Evolutionary conservation across 2,329 filamentous ascomycete genomes (phyloP).

Genomic region (Monilinia vaccinii-corymbosi): DNA sequence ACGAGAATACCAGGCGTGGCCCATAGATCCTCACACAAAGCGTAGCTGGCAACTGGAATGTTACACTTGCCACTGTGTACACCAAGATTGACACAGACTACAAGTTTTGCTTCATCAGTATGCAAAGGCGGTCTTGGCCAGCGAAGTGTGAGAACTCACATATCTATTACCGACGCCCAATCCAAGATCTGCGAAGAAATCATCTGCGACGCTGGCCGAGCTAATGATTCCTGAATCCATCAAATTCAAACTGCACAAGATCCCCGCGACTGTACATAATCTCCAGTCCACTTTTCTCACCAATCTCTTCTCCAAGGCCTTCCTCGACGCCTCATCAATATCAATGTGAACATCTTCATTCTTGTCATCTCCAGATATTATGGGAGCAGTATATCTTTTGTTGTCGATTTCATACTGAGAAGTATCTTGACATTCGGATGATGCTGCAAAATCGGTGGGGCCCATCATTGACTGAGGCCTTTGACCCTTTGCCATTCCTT

Average conservation of each 20-base stretch:
- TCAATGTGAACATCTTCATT: background rate
- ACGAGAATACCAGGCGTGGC: slow-evolving; percentile 52
- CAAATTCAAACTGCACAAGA: slow-evolving; percentile 61
- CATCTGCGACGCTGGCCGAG: slow-evolving; percentile 55
- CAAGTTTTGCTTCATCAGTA: background rate
- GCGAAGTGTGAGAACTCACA: slow-evolving; percentile 18
- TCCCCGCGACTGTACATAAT: slow-evolving; percentile 60
- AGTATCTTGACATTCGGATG: background rate
- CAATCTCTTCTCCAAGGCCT: slow-evolving; percentile 34
- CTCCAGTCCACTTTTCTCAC: slow-evolving; percentile 58
- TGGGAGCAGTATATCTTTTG: background rate
- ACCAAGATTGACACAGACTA: slow-evolving; percentile 61
- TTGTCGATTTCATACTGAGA: background rate
- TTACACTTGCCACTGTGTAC: slow-evolving; percentile 59
- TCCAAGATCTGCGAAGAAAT: slow-evolving; percentile 41
- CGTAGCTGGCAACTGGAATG: slow-evolving; percentile 60
- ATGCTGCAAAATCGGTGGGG: background rate
- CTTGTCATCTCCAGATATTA: background rate
- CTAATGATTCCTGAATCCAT: slow-evolving; percentile 63
- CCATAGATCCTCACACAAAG: slow-evolving; percentile 56
- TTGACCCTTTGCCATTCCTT: background rate
- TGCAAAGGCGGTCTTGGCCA: background rate
- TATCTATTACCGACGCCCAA: slow-evolving; percentile 55
- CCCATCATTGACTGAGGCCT: background rate
- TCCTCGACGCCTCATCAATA: background rate